Evolutionary conservation across 2,329 filamentous ascomycete genomes (phyloP), one percentile per base, ranked within the genome.

Genomic region (Calycina herbarum): DNA sequence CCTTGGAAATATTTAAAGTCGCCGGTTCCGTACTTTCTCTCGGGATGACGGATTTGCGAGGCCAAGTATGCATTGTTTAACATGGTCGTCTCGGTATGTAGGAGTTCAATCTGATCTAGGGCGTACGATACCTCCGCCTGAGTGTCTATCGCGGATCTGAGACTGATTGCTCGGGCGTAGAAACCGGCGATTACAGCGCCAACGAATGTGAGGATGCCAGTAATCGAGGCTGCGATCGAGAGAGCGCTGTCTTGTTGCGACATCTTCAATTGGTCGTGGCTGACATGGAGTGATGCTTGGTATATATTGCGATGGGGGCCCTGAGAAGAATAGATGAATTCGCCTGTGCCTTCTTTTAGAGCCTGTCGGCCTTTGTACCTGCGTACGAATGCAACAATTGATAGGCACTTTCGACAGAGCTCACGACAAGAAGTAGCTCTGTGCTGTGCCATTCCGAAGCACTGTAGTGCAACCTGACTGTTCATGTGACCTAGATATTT

Each of bases 1-100:
- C 61, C 63, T 24, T 69, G 64, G 57, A 71, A 70, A 59, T 70
- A 70, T 35, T 68, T 68, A 57, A 71, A 70, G 40, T 71, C 70
- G 3, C 67, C 68, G 11, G 35, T 64, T 5, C 68, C 67, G 27
- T 70, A 71, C 45, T 64, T 64, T 13, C 67, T 51, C 29, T 68
- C 63, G 6, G 68, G 66, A 45, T 71, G 66, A 27, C 68, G 70
- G n/a, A 70, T 67, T 42, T 67, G 59, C 11, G 67, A 67, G 13
- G 68, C 68, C 5, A 67, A 42, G 51, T 69, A 67, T 59, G 68
- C 67, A 51, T 69, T 71, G 27, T 71, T 70, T n/a, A 69, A 54
- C 70, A 71, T 70, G 35, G 66, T 62, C 2, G 70, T 71, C 29
- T 70, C 67, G 15, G 68, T 70, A 58, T 70, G 67, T 29, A 71